Conservation (phyloP, 306 rosid genomes). For the Cucurbita pepo region DNA sequence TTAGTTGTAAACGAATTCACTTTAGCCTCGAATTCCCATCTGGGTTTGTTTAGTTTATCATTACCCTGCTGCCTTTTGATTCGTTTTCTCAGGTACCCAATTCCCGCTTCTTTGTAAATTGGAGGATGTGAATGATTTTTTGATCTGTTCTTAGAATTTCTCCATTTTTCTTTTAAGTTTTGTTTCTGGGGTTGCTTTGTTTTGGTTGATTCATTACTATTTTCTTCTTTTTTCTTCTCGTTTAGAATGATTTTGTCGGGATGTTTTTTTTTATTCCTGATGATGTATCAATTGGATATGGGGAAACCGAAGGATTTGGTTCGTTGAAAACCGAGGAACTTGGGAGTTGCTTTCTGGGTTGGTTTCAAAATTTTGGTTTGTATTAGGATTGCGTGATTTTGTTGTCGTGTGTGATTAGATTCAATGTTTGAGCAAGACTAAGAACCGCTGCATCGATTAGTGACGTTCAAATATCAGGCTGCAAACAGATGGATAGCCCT, state of each 20-base stretch:
- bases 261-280: constrained; percentile 1
- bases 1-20: too few species aligned
- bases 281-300: constrained; percentile 9
- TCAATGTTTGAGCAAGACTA: constrained; percentile 40
- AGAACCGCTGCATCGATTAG: constrained; percentile 27
- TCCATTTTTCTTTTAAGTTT: neutral
- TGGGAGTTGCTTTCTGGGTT: neutral
- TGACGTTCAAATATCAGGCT: constrained; percentile 9
- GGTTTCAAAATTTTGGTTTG: constrained; percentile 6
- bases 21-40: too few species aligned
- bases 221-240: neutral
- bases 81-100: too few species aligned
- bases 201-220: neutral
- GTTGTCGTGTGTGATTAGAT: constrained; percentile 42
- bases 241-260: constrained; percentile 6
- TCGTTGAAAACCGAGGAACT: constrained; percentile 1
- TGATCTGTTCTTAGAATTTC: neutral
- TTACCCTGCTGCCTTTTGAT: too few species aligned
- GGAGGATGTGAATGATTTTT: neutral
- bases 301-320: constrained; percentile 1
- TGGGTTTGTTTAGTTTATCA: too few species aligned
- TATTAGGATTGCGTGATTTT: constrained; percentile 17
- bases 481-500: constrained; percentile 57
- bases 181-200: too few species aligned
- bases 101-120: neutral